phyloP scores from a whole-genome alignment of 2,329 filamentous ascomycete genomes.

The Claviceps monticola region DNA sequence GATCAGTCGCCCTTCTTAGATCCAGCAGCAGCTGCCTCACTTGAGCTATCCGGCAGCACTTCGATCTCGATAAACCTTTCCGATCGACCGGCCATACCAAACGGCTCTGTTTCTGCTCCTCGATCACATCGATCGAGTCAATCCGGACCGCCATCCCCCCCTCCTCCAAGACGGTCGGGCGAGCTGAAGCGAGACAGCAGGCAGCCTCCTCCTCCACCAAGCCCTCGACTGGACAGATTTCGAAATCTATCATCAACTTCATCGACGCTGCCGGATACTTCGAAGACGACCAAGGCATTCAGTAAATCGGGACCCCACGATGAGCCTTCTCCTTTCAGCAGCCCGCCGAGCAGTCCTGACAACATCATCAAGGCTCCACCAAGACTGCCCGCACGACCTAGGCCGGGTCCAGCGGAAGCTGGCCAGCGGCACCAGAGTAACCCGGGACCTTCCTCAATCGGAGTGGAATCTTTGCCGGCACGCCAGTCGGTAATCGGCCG shows the following conservation, averaged over 20 bases:
- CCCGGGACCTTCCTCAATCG: constrained; percentile 10
- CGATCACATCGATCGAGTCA: constrained; percentile 32
- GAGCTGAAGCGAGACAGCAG: constrained; percentile 38
- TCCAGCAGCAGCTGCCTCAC: constrained; percentile 29
- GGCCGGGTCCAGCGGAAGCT: constrained; percentile 21
- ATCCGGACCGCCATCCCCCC: constrained; percentile 46
- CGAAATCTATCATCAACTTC: constrained; percentile 18
- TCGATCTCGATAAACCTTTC: constrained; percentile 37
- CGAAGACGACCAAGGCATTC: constrained; percentile 5
- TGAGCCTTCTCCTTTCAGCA: constrained; percentile 67
- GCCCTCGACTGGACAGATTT: constrained; percentile 66
- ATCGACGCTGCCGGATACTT: constrained; percentile 6
- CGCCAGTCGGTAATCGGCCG: constrained; percentile 34
- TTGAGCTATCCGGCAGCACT: constrained; percentile 26
- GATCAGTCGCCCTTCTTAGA: constrained; percentile 34
- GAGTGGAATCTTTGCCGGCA: constrained; percentile 38
- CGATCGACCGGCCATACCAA: constrained; percentile 41
- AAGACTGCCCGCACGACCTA: constrained; percentile 34
- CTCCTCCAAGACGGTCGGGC: constrained; percentile 47
- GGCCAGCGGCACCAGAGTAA: constrained; percentile 12
- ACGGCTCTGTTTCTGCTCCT: constrained; percentile 20
- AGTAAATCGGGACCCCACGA: constrained; percentile 15
- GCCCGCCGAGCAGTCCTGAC: constrained; percentile 62
- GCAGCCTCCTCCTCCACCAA: constrained; percentile 49
- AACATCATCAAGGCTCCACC: constrained; percentile 36